These are phyloP conservation scores for Strigomonas culicis DNA, from an alignment of 208 protist species.

Conservation along the genomic window DNA sequence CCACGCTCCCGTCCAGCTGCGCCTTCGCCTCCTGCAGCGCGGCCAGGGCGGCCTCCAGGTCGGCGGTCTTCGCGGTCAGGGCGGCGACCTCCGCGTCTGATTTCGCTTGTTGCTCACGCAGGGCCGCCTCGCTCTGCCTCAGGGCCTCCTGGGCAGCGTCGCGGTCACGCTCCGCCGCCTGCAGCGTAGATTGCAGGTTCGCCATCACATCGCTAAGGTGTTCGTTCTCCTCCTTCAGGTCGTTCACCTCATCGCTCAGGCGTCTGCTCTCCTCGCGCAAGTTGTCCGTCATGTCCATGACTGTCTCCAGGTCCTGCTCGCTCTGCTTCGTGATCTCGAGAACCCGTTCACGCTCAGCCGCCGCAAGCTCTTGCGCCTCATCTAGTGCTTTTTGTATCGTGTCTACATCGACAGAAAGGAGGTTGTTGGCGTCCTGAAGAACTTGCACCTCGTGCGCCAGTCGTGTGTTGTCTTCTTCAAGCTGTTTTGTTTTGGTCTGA, in stretches of 20 bases:
- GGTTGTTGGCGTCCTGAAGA: background rate
- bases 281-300: background rate
- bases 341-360: background rate
- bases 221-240: background rate
- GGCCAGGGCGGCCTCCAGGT: background rate
- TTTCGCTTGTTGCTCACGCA: no score
- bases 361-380: background rate
- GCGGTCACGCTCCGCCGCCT: background rate
- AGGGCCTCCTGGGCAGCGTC: background rate
- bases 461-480: no score
- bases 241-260: background rate
- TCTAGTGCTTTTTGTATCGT: background rate
- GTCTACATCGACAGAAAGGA: no score
- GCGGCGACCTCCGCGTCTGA: constrained; percentile 3
- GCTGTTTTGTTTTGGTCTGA: no score
- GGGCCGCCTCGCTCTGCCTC: no score
- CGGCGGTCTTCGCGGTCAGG: background rate
- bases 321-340: background rate
- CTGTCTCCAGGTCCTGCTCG: background rate
- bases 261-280: background rate
- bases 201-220: background rate
- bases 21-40: background rate
- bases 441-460: no score
- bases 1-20: background rate
- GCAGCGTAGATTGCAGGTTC: background rate